These are phyloP conservation scores for Beauveria varroae DNA, from an alignment of 2,329 filamentous ascomycete genomes.

Conservation along the genomic window DNA sequence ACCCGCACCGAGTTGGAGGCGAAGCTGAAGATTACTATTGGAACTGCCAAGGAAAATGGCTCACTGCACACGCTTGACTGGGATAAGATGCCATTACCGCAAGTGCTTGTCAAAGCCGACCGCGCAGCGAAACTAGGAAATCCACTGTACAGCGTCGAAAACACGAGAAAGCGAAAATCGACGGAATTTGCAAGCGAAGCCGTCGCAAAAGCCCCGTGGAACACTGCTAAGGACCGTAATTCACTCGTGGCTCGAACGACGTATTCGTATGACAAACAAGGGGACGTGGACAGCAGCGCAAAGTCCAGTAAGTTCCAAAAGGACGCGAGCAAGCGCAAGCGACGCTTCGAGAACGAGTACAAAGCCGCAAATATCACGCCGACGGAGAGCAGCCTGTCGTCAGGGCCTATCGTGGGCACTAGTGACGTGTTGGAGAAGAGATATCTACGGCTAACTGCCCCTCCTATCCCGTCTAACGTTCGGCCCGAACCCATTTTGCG, in stretches of 20 bases:
- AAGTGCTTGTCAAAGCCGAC: constrained; percentile 71
- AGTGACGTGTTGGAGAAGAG: constrained; percentile 82
- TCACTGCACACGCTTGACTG: constrained; percentile 71
- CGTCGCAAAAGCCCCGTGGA: constrained; percentile 60
- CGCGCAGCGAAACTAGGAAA: constrained; percentile 43
- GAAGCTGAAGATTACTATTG: constrained; percentile 81
- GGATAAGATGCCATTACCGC: constrained; percentile 75
- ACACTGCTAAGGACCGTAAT: constrained; percentile 53
- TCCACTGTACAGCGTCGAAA: constrained; percentile 26
- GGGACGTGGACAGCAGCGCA: constrained; percentile 38
- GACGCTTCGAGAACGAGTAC: constrained; percentile 70
- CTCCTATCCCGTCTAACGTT: constrained; percentile 81
- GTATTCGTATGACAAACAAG: constrained; percentile 40
- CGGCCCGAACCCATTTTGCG: constrained; percentile 74
- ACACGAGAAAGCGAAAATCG: constrained; percentile 77
- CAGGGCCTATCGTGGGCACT: constrained; percentile 75
- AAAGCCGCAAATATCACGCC: constrained; percentile 48
- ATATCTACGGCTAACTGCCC: constrained; percentile 87
- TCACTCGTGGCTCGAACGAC: constrained; percentile 70
- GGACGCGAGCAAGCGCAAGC: constrained; percentile 84
- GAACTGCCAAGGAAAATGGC: constrained; percentile 66
- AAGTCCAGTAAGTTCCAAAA: constrained; percentile 82
- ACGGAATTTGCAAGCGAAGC: constrained; percentile 51
- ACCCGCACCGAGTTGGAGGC: constrained; percentile 65
- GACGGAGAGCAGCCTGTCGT: constrained; percentile 47